Base-by-base conservation (phyloP, 139 green algal species). In the Chlamydomonas sp. region DNA sequence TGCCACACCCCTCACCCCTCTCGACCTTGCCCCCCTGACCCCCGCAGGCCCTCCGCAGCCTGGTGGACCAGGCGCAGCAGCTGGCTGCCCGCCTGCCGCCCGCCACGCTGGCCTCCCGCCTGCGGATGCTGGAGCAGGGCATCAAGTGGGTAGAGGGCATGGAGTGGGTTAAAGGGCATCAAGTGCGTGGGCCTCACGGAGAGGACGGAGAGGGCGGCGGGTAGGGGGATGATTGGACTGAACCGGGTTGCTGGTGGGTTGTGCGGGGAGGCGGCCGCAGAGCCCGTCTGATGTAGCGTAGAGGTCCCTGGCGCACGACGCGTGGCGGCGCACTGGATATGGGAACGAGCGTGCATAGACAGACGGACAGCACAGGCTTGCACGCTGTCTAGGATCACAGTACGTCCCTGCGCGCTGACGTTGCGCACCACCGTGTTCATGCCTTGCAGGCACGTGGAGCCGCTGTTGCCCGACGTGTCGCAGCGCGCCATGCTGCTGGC, bases 401-500 rank as follows among this genome's bases (percentile, higher is more conserved):
- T 49, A 49, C 69, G 6, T 4, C 69, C 69, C 3, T 8, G 62
- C 5, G 1, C 10, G 5, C 6, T 9, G 49, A 10, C 58, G 5
- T 14, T 9, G 2, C 17, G 16, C 60, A 57, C 49, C 63, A 18
- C 20, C 57, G 3, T 73, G 61, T 17, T 20, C 5, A 8, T 85
- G 10, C 6, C 49, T 7, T 89, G 87, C 85, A 88, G 75, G 60
- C 66, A 87, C 15, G 89, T 97, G 66, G 61, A 85, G 62, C 90
- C 94, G 78, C 92, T 93, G 5, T 66, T 94, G 73, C 88, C 94
- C 49, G 62, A 71, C 18, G 88, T 98, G 16, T 67, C 90, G 76
- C 92, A 96, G 91, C 92, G 96, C 18, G 88, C 90, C n/a, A 91
- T 98, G 85, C 68, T 97, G 62, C 73, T 98, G 62, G 91, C 90